Conservation (phyloP, 1,139 yeast species). For the Debaryomyces nepalensis region DNA sequence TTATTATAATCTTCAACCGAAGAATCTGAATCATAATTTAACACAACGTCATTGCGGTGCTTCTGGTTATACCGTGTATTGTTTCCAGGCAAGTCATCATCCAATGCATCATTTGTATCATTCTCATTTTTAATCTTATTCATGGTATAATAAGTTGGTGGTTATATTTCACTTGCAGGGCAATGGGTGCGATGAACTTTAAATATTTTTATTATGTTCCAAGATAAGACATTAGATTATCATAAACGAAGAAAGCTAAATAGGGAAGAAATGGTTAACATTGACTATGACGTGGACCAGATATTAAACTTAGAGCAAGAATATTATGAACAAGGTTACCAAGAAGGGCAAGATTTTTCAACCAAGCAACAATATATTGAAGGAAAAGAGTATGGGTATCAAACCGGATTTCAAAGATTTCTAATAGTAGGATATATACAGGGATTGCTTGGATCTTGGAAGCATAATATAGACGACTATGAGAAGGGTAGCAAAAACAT, state of each 20-base stretch:
- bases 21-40: slow-evolving; percentile 43
- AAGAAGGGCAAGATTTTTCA: slow-evolving; percentile 56
- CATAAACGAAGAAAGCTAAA: slow-evolving; percentile 10
- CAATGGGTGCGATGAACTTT: slow-evolving; percentile 7
- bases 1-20: slow-evolving; percentile 24
- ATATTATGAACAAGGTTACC: slow-evolving; percentile 64
- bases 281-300: slow-evolving; percentile 47
- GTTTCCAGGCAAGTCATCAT: slow-evolving; percentile 32
- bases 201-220: background rate
- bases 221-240: background rate
- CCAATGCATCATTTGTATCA: slow-evolving; percentile 23
- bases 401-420: slow-evolving; percentile 76
- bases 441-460: slow-evolving; percentile 55
- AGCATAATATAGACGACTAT: slow-evolving; percentile 23
- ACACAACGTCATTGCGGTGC: slow-evolving; percentile 26
- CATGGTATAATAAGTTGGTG: too few relatives aligned
- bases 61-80: slow-evolving; percentile 26
- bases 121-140: slow-evolving; percentile 17
- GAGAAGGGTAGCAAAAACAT: slow-evolving; percentile 14
- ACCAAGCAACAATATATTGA: slow-evolving; percentile 53
- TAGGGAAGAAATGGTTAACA: slow-evolving; percentile 15
- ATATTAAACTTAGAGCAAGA: slow-evolving; percentile 58
- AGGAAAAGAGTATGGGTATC: slow-evolving; percentile 80
- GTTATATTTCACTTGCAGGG: too few relatives aligned
- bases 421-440: slow-evolving; percentile 64